Evolutionary conservation across 2,329 filamentous ascomycete species (phyloP), one percentile per base, ranked within the genome.

Genomic region (Aspergillus novoparasiticus): DNA sequence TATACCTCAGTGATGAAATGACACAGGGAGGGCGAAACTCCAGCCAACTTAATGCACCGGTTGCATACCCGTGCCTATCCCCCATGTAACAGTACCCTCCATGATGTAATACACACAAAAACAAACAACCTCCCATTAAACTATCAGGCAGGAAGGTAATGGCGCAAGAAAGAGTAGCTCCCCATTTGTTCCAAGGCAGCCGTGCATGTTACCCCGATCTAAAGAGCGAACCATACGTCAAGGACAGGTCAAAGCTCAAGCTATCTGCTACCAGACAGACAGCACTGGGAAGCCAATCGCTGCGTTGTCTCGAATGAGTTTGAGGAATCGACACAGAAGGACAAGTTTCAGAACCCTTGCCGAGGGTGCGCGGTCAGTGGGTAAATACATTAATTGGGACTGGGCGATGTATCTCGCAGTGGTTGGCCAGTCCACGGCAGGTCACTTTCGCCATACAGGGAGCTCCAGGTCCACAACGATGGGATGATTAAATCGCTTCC

Each of bases 381-480:
- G 26, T 9, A n/a, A 16, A 14, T 39, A 14, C 32, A 23, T 39
- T 16, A 16, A 55, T n/a, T 55, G 21, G 11, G 19, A 14, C 28
- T 54, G 4, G 21, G 30, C 30, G 12, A 32, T 32, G 51, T 14
- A 36, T 36, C 36, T 11, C 3, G 50, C 23, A 53, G 50, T 21
- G 8, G 51, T 54, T 34, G 51, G 28, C 10, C 8, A 32, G 48
- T 28, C 14, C 28, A 23, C 36, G 23, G 5, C 4, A 16, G 6
- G 6, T 23, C 21, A 30, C 23, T 58, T 46, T 26, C 43, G 53
- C 68, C 68, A 69, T 16, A 58, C 60, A 4, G 68, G 89, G 64
- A 95, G 79, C 67, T 93, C 87, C 34, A 96, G 72, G 73, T 96
- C 92, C 14, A 96, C 88, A n/a, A 96, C 89, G 68, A 96, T 90